Base-by-base conservation (phyloP, 1,284 basidiomycete genomes). In the Fistulina hepatica region DNA sequence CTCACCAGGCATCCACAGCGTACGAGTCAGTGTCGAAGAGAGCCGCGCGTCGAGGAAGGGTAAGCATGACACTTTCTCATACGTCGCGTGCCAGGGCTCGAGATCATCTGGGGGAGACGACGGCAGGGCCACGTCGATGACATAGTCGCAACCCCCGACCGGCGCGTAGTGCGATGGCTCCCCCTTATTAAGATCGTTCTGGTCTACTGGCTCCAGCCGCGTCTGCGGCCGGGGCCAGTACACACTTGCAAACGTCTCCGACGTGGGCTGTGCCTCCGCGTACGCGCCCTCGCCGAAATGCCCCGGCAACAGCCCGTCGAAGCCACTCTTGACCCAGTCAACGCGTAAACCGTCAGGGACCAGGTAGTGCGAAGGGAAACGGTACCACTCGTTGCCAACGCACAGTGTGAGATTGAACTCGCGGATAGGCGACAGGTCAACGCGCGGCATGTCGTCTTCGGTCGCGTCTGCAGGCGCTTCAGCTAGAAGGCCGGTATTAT, bases 341-440 rank as follows among this genome's bases (percentile, higher is more conserved):
- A 94, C 79, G 33, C 78, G 71, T 40, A 97, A 65, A 12, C 76
- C 82, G 39, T 82, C 73, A 2, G 94, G 92, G 13, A 97, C 71
- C 34, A 94, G 72, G 60, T 86, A 97, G 55, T 85, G 82, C 1
- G 85, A 76, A 0, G 93, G 90, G 67, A 93, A 99, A 11, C 94
- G 73, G 55, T 97, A 70, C 95, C 95, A 98, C 59, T 98, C 94
- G 54, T 93, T 89, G 22, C 82, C 91, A 39, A 86, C 71, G 61
- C 95, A 99, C 2, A 98, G 56, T n/a, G 68, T 76, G 40, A 94
- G 57, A 40, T 77, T 73, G 48, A 92, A 74, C n/a, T 73, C 63
- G 39, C 67, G 65, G 48, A 95, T 64, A 1, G 75, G 75, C 1
- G 75, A 59, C 25, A 86, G 65, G 53, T 93, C 82, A 45, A 89